phyloP scores from a whole-genome alignment of 2,329 filamentous ascomycete species.

The Clarireedia homoeocarpa region DNA sequence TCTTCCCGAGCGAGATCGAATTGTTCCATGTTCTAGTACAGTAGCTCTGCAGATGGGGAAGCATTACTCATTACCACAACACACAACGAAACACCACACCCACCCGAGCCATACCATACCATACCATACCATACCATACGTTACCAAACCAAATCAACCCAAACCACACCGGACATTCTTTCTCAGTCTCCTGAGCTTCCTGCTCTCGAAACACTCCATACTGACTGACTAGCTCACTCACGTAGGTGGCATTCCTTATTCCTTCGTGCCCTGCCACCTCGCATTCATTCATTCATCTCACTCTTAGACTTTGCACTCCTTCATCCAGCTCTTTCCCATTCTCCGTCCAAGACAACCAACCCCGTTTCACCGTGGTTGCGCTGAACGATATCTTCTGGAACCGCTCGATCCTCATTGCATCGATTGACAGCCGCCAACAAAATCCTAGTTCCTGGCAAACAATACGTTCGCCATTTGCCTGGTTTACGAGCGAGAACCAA shows the following conservation, averaged over 20 bases:
- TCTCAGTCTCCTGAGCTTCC: neutral
- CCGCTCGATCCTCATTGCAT: neutral
- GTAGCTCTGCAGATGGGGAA: too few species aligned
- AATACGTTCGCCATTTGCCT: neutral
- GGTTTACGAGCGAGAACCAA: neutral
- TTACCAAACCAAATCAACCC: too few species aligned
- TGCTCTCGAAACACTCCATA: neutral
- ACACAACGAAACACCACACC: too few species aligned
- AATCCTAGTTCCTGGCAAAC: neutral
- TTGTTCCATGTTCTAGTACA: too few species aligned
- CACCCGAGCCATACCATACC: too few species aligned
- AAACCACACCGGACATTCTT: neutral
- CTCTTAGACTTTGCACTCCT: neutral
- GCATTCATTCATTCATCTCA: neutral
- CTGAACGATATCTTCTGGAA: slow-evolving; percentile 6
- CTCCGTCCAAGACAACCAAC: neutral
- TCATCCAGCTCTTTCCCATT: neutral
- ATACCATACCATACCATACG: too few species aligned
- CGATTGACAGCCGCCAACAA: slow-evolving; percentile 3
- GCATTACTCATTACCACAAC: too few species aligned
- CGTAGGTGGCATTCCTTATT: neutral
- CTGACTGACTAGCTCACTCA: neutral
- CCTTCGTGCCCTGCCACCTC: neutral
- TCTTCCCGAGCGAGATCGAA: too few species aligned
- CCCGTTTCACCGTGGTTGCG: neutral